Base-by-base conservation (phyloP, 1,284 basidiomycete species). In the Ceratobasidium theobromae region DNA sequence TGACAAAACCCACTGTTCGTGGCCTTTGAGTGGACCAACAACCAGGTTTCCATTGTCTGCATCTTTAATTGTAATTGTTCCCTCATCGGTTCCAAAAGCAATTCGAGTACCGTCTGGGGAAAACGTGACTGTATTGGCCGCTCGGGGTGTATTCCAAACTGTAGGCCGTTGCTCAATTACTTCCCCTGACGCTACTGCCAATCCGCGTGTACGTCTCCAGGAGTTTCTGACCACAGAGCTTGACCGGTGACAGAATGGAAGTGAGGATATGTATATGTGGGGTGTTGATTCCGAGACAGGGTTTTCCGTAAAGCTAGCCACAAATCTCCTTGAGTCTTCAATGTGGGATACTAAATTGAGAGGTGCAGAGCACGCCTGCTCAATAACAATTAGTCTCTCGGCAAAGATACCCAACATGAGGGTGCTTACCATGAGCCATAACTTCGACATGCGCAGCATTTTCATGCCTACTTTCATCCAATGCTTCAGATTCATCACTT, bases 61-160 rank as follows among this genome's bases (percentile, higher is more conserved):
- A 33, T 66, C 41, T 49, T 49, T 53, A 16, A 55, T 32, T 5
- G n/a, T n/a, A 48, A 55, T 48, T 14, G 32, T 53, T 11, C 32
- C 30, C 16, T 53, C 52, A 53, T 35, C 1, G 21, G n/a, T n/a
- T n/a, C n/a, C n/a, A n/a, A n/a, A n/a, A n/a, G n/a, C n/a, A n/a
- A n/a, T n/a, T n/a, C n/a, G 14, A 53, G 27, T 30, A 14, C 52
- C 65, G 33, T 66, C 65, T 12, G 65, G 53, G 12, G 65, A 66
- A 53, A 46, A 66, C 12, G 27, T 28, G 18, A 66, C 35, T 8
- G 35, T 8, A 16, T 38, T 6, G 8, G 35, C 35, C 16, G 35
- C 6, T 8, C 8, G 16, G 35, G 6, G 8, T 6, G 8, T 16
- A 6, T 38, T 38, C 35, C 35, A 38, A 38, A 38, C 16, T 38